Percentiles rank a stretch among this genome's conserved stretches.
phyloP scores from a whole-genome alignment of 176 grass and related monocot species.

The Hordeum vulgare region MorexV3_pseudomolecules_assembly NC_058523.1:480632159-480632658 shows the following conservation, averaged over 20 bases:
- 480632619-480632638: conserved; percentile 58
- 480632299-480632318: conserved; percentile 66
- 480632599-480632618: conserved; percentile 55
- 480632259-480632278: conserved; percentile 71
- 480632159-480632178: conserved; percentile 72
- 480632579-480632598: conserved; percentile 87
- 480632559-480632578: conserved; percentile 75
- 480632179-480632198: conserved; percentile 78
- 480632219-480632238: conserved; percentile 32
- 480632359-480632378: conserved; percentile 50
- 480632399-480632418: conserved; percentile 62
- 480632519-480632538: conserved; percentile 39
- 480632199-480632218: conserved; percentile 43
- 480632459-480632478: conserved; percentile 74
- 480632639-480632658: conserved; percentile 47
- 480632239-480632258: conserved; percentile 48
- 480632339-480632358: conserved; percentile 67
- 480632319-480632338: conserved; percentile 48
- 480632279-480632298: conserved; percentile 68
- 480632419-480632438: conserved; percentile 73
- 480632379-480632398: conserved; percentile 85
- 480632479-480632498: conserved; percentile 87
- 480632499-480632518: conserved; percentile 75
- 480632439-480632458: conserved; percentile 75
- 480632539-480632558: conserved; percentile 77